Conservation (phyloP, 2,329 filamentous ascomycete genomes). For the Periconia digitata region DNA sequence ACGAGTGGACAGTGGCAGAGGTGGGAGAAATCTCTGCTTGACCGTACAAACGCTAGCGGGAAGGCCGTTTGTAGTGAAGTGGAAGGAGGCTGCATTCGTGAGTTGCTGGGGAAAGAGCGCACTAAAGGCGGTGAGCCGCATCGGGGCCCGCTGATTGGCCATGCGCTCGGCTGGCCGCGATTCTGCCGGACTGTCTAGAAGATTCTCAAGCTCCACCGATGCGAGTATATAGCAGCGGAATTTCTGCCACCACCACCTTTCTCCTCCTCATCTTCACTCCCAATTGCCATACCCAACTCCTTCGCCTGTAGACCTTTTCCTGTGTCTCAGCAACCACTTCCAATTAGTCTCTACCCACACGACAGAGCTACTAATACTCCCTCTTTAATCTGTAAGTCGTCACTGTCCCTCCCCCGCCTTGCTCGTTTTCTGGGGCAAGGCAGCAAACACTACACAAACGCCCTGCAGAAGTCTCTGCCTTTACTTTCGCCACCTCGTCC, state of each 20-base stretch:
- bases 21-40: too few relatives aligned
- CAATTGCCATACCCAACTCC: constrained; percentile 24
- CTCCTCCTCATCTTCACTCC: constrained; percentile 19
- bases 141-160: constrained; percentile 26
- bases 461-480: background rate
- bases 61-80: too few relatives aligned
- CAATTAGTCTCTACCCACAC: constrained; percentile 9
- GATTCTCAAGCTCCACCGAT: constrained; percentile 40
- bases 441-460: background rate
- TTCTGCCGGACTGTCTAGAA: constrained; percentile 42
- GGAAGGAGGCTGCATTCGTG: too few relatives aligned
- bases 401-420: background rate
- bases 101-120: too few relatives aligned
- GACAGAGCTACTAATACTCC: constrained; percentile 14
- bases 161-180: constrained; percentile 25
- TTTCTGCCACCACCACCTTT: constrained; percentile 8
- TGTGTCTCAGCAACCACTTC: constrained; percentile 20
- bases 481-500: constrained; percentile 8
- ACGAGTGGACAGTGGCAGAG: too few relatives aligned
- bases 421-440: background rate
- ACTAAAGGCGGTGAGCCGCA: constrained; percentile 30
- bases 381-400: constrained; percentile 3
- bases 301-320: constrained; percentile 19
- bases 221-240: constrained; percentile 31
- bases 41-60: too few relatives aligned